Evolutionary conservation across 257 asterid species (phyloP).

Genomic region (Coffea eugenioides): DNA sequence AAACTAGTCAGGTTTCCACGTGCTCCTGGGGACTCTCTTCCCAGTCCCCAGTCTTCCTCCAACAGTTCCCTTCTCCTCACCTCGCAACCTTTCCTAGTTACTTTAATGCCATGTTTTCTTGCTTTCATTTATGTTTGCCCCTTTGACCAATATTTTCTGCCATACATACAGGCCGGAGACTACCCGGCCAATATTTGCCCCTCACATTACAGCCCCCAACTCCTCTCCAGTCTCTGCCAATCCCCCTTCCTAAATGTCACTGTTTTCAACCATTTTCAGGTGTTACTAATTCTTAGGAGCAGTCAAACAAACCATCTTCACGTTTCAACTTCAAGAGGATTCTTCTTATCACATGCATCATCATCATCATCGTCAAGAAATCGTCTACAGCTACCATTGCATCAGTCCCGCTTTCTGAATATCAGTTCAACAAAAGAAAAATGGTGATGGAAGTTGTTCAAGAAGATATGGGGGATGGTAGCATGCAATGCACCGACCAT

Average conservation of each 20-base stretch:
- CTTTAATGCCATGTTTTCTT: slow-evolving; percentile 54
- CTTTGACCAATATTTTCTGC: slow-evolving; percentile 29
- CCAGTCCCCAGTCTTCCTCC: not conserved
- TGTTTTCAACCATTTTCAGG: slow-evolving; percentile 25
- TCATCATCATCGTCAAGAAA: too few relatives aligned
- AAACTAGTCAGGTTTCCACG: slow-evolving; percentile 55
- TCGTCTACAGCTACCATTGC: too few relatives aligned
- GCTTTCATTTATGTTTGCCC: slow-evolving; percentile 26
- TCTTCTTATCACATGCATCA: slow-evolving; percentile 3
- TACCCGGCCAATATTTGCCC: too few relatives aligned
- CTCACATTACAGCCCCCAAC: slow-evolving; percentile 2
- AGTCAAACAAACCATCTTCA: not conserved
- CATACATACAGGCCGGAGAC: not conserved
- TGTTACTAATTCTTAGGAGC: not conserved
- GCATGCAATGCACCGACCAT: slow-evolving; percentile 74
- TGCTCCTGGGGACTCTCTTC: slow-evolving; percentile 60
- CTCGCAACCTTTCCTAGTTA: slow-evolving; percentile 27
- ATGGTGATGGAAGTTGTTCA: slow-evolving; percentile 98
- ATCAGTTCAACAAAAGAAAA: slow-evolving; percentile 6
- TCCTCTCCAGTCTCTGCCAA: not conserved
- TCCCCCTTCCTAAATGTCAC: not conserved
- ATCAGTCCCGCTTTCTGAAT: not conserved
- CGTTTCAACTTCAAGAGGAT: not conserved
- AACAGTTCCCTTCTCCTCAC: slow-evolving; percentile 10
- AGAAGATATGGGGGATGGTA: slow-evolving; percentile 85